Conservation (phyloP, 2,329 filamentous ascomycete genomes). For the Cladosporium velox region DNA sequence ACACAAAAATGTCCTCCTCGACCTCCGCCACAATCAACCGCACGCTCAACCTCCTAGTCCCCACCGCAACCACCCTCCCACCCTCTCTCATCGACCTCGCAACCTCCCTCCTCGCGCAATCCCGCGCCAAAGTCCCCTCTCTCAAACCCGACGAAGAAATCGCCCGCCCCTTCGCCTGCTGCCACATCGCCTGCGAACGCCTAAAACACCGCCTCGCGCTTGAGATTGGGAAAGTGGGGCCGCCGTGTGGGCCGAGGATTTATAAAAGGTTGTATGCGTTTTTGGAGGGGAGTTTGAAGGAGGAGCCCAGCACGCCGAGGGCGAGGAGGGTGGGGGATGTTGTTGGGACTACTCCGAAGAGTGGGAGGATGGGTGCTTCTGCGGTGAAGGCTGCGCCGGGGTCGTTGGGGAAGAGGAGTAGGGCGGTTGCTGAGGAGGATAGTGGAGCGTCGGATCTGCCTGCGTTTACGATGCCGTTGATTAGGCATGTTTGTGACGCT, state of each 20-base stretch:
- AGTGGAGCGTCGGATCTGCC: constrained; percentile 1
- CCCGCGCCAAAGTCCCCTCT: constrained; percentile 71
- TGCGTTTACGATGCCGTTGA: constrained; percentile 30
- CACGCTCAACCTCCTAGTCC: constrained; percentile 71
- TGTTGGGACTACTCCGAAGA: neutral
- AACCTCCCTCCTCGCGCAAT: constrained; percentile 75
- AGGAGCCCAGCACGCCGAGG: constrained; percentile 41
- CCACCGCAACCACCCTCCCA: constrained; percentile 64
- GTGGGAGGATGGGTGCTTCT: neutral
- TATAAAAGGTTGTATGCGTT: constrained; percentile 85
- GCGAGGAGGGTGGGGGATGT: constrained; percentile 22
- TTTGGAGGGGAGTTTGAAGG: constrained; percentile 68
- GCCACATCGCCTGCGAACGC: constrained; percentile 86
- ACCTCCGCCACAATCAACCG: constrained; percentile 77
- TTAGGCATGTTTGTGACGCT: constrained; percentile 65
- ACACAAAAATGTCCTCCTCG: constrained; percentile 1
- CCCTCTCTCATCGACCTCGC: constrained; percentile 70
- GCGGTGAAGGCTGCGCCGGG: constrained; percentile 8
- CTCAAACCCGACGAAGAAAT: constrained; percentile 86
- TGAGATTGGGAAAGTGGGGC: constrained; percentile 71
- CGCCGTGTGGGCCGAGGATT: constrained; percentile 74
- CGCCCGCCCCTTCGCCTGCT: constrained; percentile 79
- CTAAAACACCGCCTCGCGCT: constrained; percentile 76
- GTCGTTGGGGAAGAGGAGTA: constrained; percentile 13
- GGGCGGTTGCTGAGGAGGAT: constrained; percentile 1